phyloP scores from a whole-genome alignment of 2,329 filamentous ascomycete species.

The Myriangium duriaei region DNA sequence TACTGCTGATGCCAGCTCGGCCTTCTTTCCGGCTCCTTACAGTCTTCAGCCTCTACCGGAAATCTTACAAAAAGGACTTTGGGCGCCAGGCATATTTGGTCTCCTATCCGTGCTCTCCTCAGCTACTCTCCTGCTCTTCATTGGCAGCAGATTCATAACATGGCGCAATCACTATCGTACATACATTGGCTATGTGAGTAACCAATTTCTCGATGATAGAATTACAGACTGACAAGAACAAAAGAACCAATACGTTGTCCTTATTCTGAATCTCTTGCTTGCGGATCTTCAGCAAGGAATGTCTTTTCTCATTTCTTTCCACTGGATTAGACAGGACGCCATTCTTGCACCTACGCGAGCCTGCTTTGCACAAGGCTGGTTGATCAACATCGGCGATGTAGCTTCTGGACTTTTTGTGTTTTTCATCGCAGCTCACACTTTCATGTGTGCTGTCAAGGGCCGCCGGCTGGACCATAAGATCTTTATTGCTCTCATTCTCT shows the following conservation, averaged over 20 bases:
- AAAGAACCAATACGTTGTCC: slow-evolving; percentile 52
- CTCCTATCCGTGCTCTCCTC: slow-evolving; percentile 19
- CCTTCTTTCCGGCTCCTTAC: slow-evolving; percentile 42
- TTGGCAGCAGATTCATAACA: slow-evolving; percentile 18
- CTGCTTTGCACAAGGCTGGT: slow-evolving; percentile 55
- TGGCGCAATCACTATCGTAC: slow-evolving; percentile 20
- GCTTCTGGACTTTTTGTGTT: slow-evolving; percentile 55
- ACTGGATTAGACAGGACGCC: slow-evolving; percentile 43
- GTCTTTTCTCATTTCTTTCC: slow-evolving; percentile 50
- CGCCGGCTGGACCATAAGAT: slow-evolving; percentile 39
- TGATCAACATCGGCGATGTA: slow-evolving; percentile 54
- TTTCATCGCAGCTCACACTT: slow-evolving; percentile 53
- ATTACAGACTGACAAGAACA: background rate
- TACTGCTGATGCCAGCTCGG: slow-evolving; percentile 94
- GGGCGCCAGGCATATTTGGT: slow-evolving; percentile 18
- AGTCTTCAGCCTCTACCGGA: slow-evolving; percentile 14
- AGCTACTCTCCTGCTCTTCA: slow-evolving; percentile 18
- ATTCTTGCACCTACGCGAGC: slow-evolving; percentile 41
- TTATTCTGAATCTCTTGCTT: slow-evolving; percentile 56
- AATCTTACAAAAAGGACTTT: slow-evolving; percentile 16
- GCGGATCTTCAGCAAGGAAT: slow-evolving; percentile 55
- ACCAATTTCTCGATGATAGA: no score
- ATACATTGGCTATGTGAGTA: slow-evolving; percentile 17
- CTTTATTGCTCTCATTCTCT: slow-evolving; percentile 38
- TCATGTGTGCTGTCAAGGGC: slow-evolving; percentile 46